Conservation (phyloP, 192 early-diverging fungal genomes). For the Coemansia sp. region DNA sequence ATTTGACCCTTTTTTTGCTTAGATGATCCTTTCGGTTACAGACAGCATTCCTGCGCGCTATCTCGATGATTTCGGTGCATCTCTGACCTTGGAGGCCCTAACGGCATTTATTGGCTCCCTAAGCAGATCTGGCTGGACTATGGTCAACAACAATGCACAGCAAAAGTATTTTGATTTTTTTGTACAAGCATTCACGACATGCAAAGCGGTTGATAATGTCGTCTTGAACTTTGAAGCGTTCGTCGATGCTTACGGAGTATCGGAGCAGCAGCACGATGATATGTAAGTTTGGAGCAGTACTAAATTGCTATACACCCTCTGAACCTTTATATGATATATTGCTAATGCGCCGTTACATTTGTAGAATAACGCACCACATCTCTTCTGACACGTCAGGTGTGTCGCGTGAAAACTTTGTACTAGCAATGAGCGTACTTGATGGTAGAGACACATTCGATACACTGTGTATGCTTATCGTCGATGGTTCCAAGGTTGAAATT, state of each 20-base stretch:
- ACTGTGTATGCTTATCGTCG: conserved; percentile 17
- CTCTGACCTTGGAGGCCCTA: conserved; percentile 53
- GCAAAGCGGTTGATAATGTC: conserved; percentile 19
- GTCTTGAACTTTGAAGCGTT: conserved; percentile 31
- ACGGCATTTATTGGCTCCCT: conserved; percentile 52
- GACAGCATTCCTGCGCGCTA: conserved; percentile 28
- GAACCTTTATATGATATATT: neutral
- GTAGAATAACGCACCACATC: conserved; percentile 25
- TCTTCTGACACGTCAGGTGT: conserved; percentile 25
- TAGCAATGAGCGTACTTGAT: conserved; percentile 34
- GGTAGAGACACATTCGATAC: conserved; percentile 14
- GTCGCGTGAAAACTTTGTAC: conserved; percentile 40
- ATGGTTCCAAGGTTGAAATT: conserved; percentile 33
- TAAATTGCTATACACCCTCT: neutral
- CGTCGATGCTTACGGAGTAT: conserved; percentile 32
- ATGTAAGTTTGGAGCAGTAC: neutral
- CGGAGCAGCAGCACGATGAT: conserved; percentile 17
- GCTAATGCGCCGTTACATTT: neutral
- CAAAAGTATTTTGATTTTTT: conserved; percentile 32
- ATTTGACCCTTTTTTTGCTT: conserved; percentile 3
- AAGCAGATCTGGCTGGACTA: conserved; percentile 38
- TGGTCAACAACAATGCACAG: conserved; percentile 6
- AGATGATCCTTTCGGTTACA: conserved; percentile 28
- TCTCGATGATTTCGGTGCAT: conserved; percentile 59
- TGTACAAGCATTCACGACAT: conserved; percentile 20